Evolutionary conservation across 1,139 yeast genomes (phyloP).

Genomic region (Candida sojae): DNA sequence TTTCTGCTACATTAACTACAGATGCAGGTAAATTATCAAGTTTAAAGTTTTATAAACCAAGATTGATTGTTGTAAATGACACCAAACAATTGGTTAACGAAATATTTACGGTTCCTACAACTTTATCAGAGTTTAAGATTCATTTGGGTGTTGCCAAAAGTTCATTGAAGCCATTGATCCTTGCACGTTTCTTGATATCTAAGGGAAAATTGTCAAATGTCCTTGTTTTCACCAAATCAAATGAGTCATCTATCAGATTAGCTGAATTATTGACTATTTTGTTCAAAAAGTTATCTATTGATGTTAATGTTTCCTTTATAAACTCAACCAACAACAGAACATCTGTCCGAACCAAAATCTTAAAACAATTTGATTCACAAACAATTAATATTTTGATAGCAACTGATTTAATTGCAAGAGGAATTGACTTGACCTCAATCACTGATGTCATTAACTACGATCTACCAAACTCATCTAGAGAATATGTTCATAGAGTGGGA

Average conservation of each 20-base stretch:
- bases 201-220: conserved; percentile 37
- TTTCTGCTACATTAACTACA: conserved; percentile 92
- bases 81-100: conserved; percentile 51
- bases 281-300: conserved; percentile 23
- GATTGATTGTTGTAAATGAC: conserved; percentile 70
- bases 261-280: conserved; percentile 59
- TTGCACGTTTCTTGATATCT: conserved; percentile 54
- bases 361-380: conserved; percentile 58
- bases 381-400: conserved; percentile 64
- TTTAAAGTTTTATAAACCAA: conserved; percentile 67
- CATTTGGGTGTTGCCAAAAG: conserved; percentile 57
- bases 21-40: conserved; percentile 85
- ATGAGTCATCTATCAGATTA: conserved; percentile 81
- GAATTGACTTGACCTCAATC: conserved; percentile 77
- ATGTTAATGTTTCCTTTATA: conserved; percentile 31
- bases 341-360: conserved; percentile 40
- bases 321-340: conserved; percentile 55
- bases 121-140: conserved; percentile 53
- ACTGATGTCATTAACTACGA: conserved; percentile 86
- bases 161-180: conserved; percentile 71
- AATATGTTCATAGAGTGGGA: conserved; percentile 93
- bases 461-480: conserved; percentile 83
- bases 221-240: conserved; percentile 78
- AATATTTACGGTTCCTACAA: conserved; percentile 55
- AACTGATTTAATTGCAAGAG: conserved; percentile 93